A percentile compares a stretch with the other conserved stretches of the same genome.
Evolutionary conservation across 1,284 basidiomycete species (phyloP).

Genomic region (Ceratobasidium sp.): DNA sequence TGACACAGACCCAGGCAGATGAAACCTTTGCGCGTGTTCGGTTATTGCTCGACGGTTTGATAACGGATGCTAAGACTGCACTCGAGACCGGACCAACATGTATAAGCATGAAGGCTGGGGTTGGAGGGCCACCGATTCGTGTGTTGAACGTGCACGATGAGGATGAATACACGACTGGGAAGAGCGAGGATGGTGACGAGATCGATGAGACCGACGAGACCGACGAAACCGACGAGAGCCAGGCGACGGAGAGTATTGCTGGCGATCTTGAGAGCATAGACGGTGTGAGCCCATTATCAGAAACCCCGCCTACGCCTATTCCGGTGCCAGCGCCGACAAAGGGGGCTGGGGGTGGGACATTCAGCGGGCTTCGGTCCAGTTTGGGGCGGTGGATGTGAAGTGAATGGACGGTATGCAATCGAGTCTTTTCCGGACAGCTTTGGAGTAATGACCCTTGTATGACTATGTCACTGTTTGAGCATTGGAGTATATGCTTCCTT

Average conservation of each 20-base stretch:
- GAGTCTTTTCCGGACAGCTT: neutral
- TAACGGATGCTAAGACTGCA: constrained; percentile 4
- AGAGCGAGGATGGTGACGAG: neutral
- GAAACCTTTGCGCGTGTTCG: constrained; percentile 37
- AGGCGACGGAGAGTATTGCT: constrained; percentile 7
- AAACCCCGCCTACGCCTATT: neutral
- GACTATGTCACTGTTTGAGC: constrained; percentile 8
- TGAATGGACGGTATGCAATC: neutral
- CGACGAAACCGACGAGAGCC: constrained; percentile 9
- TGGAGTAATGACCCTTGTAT: constrained; percentile 33
- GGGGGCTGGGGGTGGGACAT: neutral
- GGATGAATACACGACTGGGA: neutral
- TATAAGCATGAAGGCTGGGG: neutral
- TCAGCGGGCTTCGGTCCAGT: neutral
- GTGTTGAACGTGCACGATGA: constrained; percentile 32
- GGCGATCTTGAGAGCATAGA: constrained; percentile 30
- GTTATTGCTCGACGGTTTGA: constrained; percentile 15
- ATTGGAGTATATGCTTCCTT: constrained; percentile 11
- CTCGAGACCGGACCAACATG: constrained; percentile 6
- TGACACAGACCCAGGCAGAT: constrained; percentile 40
- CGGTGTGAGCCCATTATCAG: constrained; percentile 7
- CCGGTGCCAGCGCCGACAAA: neutral
- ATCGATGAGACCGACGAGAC: constrained; percentile 4
- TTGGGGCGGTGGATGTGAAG: constrained; percentile 12
- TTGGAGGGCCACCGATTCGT: constrained; percentile 11